Percentiles rank a stretch among this genome's conserved stretches.
phyloP scores from a whole-genome alignment of 2,329 filamentous ascomycete genomes.

The Pyrenophora tritici-repentis region DNA sequence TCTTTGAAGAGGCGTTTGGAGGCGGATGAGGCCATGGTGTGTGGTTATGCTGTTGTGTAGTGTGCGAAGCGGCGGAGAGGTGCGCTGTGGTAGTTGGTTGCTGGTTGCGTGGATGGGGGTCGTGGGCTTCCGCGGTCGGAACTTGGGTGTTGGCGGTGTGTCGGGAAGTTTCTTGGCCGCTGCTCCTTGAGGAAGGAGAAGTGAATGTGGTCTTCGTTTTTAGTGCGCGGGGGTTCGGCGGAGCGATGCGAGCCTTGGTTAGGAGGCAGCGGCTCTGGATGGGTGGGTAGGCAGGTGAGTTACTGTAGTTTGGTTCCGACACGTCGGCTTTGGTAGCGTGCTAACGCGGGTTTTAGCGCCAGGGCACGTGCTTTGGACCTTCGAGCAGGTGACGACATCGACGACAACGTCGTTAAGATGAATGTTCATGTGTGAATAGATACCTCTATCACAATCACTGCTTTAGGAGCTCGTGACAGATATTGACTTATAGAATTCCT shows the following conservation, averaged over 20 bases:
- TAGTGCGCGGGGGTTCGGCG: not conserved
- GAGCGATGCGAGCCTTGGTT: not conserved
- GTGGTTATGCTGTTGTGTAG: not conserved
- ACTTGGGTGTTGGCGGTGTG: too few relatives aligned
- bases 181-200: too few relatives aligned
- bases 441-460: too few relatives aligned
- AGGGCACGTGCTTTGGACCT: slow-evolving; percentile 8
- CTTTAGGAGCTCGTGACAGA: too few relatives aligned
- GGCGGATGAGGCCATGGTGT: slow-evolving; percentile 59
- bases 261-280: not conserved
- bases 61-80: not conserved
- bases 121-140: too few relatives aligned
- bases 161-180: too few relatives aligned
- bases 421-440: too few relatives aligned
- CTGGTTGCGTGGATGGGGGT: too few relatives aligned
- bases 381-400: not conserved
- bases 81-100: too few relatives aligned
- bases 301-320: slow-evolving; percentile 8
- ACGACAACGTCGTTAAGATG: too few relatives aligned
- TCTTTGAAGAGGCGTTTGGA: slow-evolving; percentile 88
- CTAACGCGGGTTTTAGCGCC: slow-evolving; percentile 12
- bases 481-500: too few relatives aligned
- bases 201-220: not conserved
- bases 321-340: slow-evolving; percentile 18
- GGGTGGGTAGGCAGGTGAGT: not conserved